Evolutionary conservation across 2,329 filamentous ascomycete species (phyloP), one percentile per base, ranked within the genome.

Genomic region (Tolypocladium sp.): DNA sequence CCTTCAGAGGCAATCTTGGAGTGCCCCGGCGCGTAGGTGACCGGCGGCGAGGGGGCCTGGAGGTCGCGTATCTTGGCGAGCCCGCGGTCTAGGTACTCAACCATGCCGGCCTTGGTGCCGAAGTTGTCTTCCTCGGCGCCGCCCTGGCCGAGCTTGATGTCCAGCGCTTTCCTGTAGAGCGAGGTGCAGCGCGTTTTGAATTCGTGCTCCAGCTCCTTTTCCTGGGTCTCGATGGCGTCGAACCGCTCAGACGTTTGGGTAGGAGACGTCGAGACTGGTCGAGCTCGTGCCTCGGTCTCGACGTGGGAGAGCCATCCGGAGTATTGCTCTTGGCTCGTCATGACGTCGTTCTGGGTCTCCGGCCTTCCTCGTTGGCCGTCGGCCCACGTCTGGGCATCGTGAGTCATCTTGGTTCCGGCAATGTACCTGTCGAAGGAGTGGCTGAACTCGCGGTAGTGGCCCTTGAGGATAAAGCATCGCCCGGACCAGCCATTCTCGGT

Each of bases 361-460:
- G 57, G 37, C 6, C 56, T n/a, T 15, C 58, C 56, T 30, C 60
- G 60, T 5, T 67, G 62, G 40, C 42, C 68, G 52, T 77, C 76
- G 3, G 74, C 59, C 58, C 77, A 75, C 51, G 75, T 70, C 42
- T 71, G 73, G n/a, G 73, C 73, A 9, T 71, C 71, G 27, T 73
- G 69, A 1, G 74, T 76, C 66, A 74, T 79, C 61, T 72, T 77
- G 37, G 70, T 65, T 5, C 75, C 77, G 25, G 72, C 73, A 60
- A 83, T 79, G 61, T 81, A 78, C 60, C 77, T 78, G 60, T 77
- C 76, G 62, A 82, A 84, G 0, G 79, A 80, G 33, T 73, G 72
- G 20, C 79, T 80, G 61, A 84, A 84, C 62, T 84, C 81, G 54
- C 76, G 74, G 65, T 80, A 84, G 57, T 82, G 79, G 0, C 82